Percentiles rank a stretch among this genome's conserved stretches.
Conservation (phyloP, 192 early-diverging fungal genomes). For the Backusella liffmaniae region DNA sequence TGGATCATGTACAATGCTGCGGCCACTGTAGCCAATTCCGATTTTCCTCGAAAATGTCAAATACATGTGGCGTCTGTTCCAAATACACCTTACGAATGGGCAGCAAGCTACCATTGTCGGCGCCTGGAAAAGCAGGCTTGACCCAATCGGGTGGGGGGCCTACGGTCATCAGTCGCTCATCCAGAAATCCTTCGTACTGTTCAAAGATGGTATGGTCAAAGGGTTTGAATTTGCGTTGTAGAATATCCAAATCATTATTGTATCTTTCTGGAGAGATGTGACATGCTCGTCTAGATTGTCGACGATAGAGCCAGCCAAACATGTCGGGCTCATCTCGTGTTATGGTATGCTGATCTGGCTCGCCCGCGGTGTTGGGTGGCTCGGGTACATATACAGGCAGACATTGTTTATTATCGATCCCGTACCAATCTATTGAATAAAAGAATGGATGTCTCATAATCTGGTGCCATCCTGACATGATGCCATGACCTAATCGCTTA, state of each 20-base stretch:
- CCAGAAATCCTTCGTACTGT: slow-evolving; percentile 63
- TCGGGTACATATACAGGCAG: slow-evolving; percentile 46
- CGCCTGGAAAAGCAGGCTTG: slow-evolving; percentile 30
- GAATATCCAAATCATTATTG: slow-evolving; percentile 58
- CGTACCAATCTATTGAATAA: slow-evolving; percentile 42
- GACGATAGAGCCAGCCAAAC: neutral
- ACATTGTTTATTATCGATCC: slow-evolving; percentile 42
- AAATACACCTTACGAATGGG: slow-evolving; percentile 22
- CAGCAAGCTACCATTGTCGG: slow-evolving; percentile 28
- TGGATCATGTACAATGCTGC: neutral
- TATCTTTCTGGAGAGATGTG: slow-evolving; percentile 32
- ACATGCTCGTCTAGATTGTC: neutral
- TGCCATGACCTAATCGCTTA: slow-evolving; percentile 47
- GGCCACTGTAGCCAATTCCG: neutral
- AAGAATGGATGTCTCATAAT: slow-evolving; percentile 54
- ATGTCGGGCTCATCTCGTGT: neutral
- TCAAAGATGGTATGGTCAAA: slow-evolving; percentile 88
- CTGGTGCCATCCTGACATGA: slow-evolving; percentile 38
- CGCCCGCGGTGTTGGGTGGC: slow-evolving; percentile 79
- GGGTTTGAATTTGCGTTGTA: slow-evolving; percentile 68
- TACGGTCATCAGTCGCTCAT: slow-evolving; percentile 53
- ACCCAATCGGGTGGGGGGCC: slow-evolving; percentile 70
- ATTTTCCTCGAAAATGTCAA: neutral
- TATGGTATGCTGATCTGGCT: slow-evolving; percentile 65
- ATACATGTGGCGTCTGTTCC: neutral